A percentile compares a stretch with the other conserved stretches of the same genome.
Evolutionary conservation across 1,284 basidiomycete genomes (phyloP).

Genomic region (Termitomyces sp.): DNA sequence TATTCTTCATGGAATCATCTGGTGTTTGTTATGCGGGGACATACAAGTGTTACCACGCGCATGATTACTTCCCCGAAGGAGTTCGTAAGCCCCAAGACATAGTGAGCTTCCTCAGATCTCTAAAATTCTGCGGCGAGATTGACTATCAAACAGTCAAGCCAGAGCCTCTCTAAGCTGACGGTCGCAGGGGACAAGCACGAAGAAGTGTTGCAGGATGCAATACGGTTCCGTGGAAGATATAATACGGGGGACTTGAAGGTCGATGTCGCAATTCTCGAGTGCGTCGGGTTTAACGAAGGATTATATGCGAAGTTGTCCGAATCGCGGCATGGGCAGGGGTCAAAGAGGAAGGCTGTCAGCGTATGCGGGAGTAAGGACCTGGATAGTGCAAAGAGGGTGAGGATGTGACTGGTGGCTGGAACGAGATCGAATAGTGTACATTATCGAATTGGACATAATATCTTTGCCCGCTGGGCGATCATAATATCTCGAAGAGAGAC

Average conservation of each 20-base stretch:
- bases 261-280: constrained; percentile 13
- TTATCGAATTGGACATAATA: background rate
- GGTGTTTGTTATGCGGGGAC: constrained; percentile 14
- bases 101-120: constrained; percentile 2
- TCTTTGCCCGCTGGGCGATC: background rate
- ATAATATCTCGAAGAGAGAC: too few relatives aligned
- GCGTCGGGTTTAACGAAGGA: constrained; percentile 8
- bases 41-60: constrained; percentile 8
- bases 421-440: background rate
- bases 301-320: constrained; percentile 5
- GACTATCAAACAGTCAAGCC: background rate
- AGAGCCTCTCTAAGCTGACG: background rate
- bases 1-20: constrained; percentile 3
- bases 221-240: background rate
- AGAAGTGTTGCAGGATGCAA: background rate
- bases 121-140: background rate
- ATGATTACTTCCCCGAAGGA: constrained; percentile 8
- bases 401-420: background rate
- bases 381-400: background rate
- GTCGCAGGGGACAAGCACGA: background rate
- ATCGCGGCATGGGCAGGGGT: background rate
- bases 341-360: background rate
- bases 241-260: background rate
- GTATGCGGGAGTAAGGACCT: background rate
- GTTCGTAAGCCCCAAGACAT: constrained; percentile 1